phyloP scores from a whole-genome alignment of 352 stramenopile genomes.

The Pythium folliculosum region DNA sequence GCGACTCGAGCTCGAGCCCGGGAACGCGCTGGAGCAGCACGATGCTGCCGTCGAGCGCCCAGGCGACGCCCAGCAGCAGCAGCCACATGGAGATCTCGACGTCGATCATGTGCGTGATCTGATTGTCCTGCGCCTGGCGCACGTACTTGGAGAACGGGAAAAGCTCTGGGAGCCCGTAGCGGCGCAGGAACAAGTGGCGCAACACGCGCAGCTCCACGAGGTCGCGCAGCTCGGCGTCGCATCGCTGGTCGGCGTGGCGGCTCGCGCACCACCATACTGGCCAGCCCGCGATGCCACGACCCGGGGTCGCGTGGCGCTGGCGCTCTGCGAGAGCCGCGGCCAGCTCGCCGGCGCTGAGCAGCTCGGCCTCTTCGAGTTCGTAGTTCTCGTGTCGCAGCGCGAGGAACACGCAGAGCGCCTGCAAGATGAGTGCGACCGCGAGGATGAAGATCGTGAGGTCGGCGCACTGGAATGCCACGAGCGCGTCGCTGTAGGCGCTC shows the following conservation, averaged over 20 bases:
- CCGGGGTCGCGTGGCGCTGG: neutral
- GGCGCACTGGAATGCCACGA: conserved; percentile 38
- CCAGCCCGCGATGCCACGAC: neutral
- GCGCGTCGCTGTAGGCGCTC: conserved; percentile 21
- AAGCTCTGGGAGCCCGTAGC: conserved; percentile 23
- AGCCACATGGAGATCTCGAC: conserved; percentile 37
- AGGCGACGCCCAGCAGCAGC: conserved; percentile 48
- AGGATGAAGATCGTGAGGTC: conserved; percentile 41
- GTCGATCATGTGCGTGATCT: conserved; percentile 46
- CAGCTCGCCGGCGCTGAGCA: conserved; percentile 13
- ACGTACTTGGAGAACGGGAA: conserved; percentile 76
- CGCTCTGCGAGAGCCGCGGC: neutral
- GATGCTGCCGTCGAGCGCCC: conserved; percentile 35
- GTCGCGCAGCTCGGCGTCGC: conserved; percentile 6
- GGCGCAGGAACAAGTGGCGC: conserved; percentile 22
- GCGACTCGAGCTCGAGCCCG: neutral
- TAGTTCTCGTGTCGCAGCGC: conserved; percentile 21
- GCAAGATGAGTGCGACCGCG: conserved; percentile 35
- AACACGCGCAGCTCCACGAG: conserved; percentile 19
- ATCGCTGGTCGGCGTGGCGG: neutral
- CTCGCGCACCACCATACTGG: neutral
- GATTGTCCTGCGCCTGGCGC: conserved; percentile 38
- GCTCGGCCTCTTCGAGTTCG: conserved; percentile 11
- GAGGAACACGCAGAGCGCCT: conserved; percentile 33
- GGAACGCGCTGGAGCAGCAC: neutral